Evolutionary conservation across 179 eudicot species (phyloP).

Genomic region (Pouteria campechiana): DNA sequence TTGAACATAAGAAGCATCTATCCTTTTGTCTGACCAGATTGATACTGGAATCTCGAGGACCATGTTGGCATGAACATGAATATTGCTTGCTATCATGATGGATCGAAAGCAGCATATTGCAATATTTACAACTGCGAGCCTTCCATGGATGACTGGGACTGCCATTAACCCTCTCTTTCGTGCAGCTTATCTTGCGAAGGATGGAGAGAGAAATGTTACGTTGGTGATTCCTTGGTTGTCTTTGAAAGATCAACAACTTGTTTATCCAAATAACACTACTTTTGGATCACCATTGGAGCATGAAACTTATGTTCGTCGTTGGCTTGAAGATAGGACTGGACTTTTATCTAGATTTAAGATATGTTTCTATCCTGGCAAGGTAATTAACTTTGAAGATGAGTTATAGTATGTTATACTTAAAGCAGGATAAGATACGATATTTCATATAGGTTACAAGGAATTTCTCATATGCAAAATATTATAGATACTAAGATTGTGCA

Average conservation of each 20-base stretch:
- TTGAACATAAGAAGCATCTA: too few species aligned
- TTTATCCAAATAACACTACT: constrained; percentile 59
- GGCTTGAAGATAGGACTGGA: constrained; percentile 78
- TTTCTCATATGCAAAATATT: too few species aligned
- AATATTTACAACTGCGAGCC: constrained; percentile 92
- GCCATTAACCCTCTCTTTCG: constrained; percentile 94
- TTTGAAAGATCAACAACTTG: constrained; percentile 56
- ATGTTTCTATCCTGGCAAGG: constrained; percentile 82
- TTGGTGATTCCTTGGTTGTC: constrained; percentile 91
- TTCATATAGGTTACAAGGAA: too few species aligned
- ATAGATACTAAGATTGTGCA: too few species aligned
- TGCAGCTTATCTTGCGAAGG: constrained; percentile 84
- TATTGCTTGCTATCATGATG: too few species aligned
- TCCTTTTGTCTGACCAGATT: too few species aligned
- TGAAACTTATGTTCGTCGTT: constrained; percentile 61
- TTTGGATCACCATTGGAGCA: constrained; percentile 61
- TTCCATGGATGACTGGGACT: constrained; percentile 99
- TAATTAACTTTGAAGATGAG: constrained; percentile 16
- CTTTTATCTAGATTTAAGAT: constrained; percentile 43
- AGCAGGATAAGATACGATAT: too few species aligned
- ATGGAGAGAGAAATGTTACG: constrained; percentile 50
- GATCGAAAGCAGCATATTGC: constrained; percentile 73
- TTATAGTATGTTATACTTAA: too few species aligned
- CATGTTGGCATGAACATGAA: constrained; percentile 14
- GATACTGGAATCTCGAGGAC: too few species aligned